phyloP scores from a whole-genome alignment of 768 basidiomycete species.

The Thelephora ganbajun region DNA sequence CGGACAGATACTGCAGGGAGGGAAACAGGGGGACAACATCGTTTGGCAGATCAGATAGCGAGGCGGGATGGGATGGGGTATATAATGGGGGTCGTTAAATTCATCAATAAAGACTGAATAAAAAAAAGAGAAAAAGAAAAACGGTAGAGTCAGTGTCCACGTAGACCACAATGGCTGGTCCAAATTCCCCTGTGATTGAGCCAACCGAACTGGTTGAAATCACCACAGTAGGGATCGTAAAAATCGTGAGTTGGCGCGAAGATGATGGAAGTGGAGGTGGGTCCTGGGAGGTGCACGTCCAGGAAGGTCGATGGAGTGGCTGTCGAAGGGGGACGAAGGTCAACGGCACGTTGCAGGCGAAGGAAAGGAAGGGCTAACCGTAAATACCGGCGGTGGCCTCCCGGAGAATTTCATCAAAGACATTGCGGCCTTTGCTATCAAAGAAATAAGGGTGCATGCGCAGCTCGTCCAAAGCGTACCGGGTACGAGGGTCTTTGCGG shows the following conservation, averaged over 20 bases:
- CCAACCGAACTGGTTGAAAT: constrained; percentile 8
- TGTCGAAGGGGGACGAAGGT: neutral
- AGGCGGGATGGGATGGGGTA: too few species aligned
- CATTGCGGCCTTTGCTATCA: constrained; percentile 1
- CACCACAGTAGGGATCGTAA: neutral
- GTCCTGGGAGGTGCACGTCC: neutral
- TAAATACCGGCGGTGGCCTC: neutral
- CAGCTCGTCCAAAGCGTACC: constrained; percentile 8
- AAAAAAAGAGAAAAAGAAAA: too few species aligned
- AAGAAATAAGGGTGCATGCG: constrained; percentile 10
- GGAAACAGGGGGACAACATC: too few species aligned
- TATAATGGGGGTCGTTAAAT: too few species aligned
- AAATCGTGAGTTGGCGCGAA: neutral
- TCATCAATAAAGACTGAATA: too few species aligned
- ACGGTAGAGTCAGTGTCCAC: too few species aligned
- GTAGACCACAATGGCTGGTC: neutral
- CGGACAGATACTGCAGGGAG: too few species aligned
- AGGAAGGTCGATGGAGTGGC: neutral
- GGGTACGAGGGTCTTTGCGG: constrained; percentile 2
- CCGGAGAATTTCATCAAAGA: neutral
- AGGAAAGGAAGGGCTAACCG: neutral
- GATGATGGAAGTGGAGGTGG: neutral
- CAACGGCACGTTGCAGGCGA: neutral
- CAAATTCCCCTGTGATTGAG: constrained; percentile 9
- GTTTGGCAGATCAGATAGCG: too few species aligned